phyloP scores from a whole-genome alignment of 2,329 filamentous ascomycete species.

The Exutisphaerella laricina region DNA sequence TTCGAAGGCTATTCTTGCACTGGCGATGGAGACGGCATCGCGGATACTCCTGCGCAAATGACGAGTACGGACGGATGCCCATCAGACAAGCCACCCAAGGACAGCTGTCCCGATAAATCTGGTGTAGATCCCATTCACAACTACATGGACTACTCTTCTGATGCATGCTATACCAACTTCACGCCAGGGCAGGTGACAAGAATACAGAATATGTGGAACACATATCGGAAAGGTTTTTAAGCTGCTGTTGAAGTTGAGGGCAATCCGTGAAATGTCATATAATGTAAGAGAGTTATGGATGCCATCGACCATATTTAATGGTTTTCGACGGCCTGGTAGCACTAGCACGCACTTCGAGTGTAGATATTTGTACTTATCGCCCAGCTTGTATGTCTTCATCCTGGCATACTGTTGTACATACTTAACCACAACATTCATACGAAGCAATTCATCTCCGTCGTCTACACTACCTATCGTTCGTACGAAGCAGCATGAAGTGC shows the following conservation, averaged over 20 bases:
- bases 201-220: constrained; percentile 49
- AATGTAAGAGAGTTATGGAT: too few species aligned
- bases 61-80: constrained; percentile 53
- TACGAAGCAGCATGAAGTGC: not conserved
- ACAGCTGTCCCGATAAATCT: constrained; percentile 45
- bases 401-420: constrained; percentile 1
- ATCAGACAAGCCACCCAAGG: constrained; percentile 40
- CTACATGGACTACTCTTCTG: constrained; percentile 56
- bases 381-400: not conserved
- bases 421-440: not conserved
- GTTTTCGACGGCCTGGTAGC: not conserved
- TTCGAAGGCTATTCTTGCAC: constrained; percentile 44
- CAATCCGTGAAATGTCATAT: too few species aligned
- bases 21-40: constrained; percentile 42
- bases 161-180: constrained; percentile 52
- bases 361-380: constrained; percentile 3
- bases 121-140: constrained; percentile 52
- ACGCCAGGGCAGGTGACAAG: constrained; percentile 46
- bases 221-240: constrained; percentile 35
- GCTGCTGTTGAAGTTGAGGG: too few species aligned
- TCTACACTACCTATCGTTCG: too few species aligned
- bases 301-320: not conserved
- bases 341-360: not conserved
- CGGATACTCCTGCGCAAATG: constrained; percentile 40
- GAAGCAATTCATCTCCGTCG: too few species aligned